Percentiles rank a stretch among this genome's conserved stretches.
These are phyloP conservation scores for Blastomyces parvus DNA, from an alignment of 2,329 filamentous ascomycete species.

Conservation along the genomic window DNA sequence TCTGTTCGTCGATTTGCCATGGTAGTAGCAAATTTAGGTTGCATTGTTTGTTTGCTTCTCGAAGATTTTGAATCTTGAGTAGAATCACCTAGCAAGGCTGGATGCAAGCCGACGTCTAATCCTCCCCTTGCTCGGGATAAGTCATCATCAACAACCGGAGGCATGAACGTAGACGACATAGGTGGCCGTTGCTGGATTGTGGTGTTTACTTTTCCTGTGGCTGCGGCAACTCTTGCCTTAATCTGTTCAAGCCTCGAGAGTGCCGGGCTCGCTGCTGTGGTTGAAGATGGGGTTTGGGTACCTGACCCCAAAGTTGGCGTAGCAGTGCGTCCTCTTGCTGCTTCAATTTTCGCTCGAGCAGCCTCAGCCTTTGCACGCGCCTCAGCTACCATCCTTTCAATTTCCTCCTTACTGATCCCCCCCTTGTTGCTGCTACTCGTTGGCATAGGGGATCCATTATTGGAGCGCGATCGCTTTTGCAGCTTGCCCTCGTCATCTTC, in stretches of 20 bases:
- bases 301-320: slow-evolving; percentile 25
- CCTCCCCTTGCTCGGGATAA: slow-evolving; percentile 51
- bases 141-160: slow-evolving; percentile 41
- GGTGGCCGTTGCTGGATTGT: slow-evolving; percentile 39
- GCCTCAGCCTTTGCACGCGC: slow-evolving; percentile 42
- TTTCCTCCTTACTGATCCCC: slow-evolving; percentile 33
- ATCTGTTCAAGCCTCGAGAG: slow-evolving; percentile 65
- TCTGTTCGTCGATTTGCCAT: slow-evolving; percentile 47
- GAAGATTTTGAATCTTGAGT: slow-evolving; percentile 36
- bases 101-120: slow-evolving; percentile 66
- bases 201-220: slow-evolving; percentile 46
- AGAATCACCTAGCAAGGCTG: slow-evolving; percentile 53
- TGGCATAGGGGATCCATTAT: slow-evolving; percentile 41
- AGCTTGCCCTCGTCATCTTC: slow-evolving; percentile 37
- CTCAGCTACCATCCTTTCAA: slow-evolving; percentile 40
- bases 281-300: slow-evolving; percentile 25
- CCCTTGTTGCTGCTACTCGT: slow-evolving; percentile 26
- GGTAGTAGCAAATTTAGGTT: slow-evolving; percentile 46
- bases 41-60: slow-evolving; percentile 36
- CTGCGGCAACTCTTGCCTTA: slow-evolving; percentile 69
- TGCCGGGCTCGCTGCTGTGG: slow-evolving; percentile 32
- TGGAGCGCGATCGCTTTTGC: slow-evolving; percentile 42
- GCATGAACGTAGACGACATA: slow-evolving; percentile 27
- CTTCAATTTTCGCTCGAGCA: slow-evolving; percentile 39
- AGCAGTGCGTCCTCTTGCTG: slow-evolving; percentile 24